Percentiles rank a stretch among this genome's conserved stretches.
Evolutionary conservation across 176 grass and related monocot genomes (phyloP).

Genomic region (Saccharum spontaneum): DNA sequence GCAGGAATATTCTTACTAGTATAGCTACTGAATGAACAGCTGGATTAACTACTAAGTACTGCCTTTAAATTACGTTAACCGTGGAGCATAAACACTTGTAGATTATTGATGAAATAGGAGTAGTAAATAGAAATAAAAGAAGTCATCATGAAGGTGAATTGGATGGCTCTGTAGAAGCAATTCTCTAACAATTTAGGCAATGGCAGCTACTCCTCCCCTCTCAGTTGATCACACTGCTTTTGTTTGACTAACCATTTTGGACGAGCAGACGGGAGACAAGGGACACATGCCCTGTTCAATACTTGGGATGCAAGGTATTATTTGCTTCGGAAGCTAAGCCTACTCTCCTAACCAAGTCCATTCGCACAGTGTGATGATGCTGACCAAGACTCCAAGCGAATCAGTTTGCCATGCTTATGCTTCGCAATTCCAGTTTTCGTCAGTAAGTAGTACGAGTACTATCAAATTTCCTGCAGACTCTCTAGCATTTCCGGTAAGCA

Average conservation of each 20-base stretch:
- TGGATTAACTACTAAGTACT: neutral
- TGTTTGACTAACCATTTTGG: constrained; percentile 46
- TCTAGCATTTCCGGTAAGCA: neutral
- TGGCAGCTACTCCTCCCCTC: neutral
- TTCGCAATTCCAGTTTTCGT: neutral
- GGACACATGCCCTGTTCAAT: constrained; percentile 46
- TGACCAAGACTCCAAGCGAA: neutral
- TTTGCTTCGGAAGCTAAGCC: constrained; percentile 39
- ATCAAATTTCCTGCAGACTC: neutral
- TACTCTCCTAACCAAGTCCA: neutral
- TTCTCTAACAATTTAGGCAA: constrained; percentile 2
- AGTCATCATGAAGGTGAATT: constrained; percentile 3
- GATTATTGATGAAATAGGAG: neutral
- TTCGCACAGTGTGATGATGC: neutral
- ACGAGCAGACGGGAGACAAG: constrained; percentile 39
- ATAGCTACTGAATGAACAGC: neutral
- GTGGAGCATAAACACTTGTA: neutral
- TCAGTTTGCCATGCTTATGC: neutral
- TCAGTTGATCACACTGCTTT: constrained; percentile 27
- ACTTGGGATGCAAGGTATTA: constrained; percentile 40
- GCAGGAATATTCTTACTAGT: neutral
- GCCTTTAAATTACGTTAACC: neutral
- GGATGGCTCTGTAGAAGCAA: neutral
- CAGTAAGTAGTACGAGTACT: neutral
- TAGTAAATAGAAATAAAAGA: neutral